Evolutionary conservation across 1,139 yeast species (phyloP).

Genomic region (Suhomyces yuchorum): DNA sequence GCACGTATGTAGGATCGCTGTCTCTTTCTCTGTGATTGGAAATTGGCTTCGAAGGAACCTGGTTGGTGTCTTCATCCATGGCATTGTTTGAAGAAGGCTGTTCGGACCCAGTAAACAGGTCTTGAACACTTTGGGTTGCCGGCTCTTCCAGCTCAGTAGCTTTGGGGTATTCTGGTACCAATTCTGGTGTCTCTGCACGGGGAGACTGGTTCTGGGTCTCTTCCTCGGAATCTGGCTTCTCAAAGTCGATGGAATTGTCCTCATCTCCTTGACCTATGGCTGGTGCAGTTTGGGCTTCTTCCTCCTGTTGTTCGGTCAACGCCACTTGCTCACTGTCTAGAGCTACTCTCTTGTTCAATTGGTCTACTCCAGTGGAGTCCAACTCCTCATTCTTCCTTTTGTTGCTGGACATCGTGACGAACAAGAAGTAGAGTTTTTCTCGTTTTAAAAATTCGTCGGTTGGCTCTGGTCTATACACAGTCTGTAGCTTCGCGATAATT

Average conservation of each 20-base stretch:
- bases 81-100: slow-evolving; percentile 2
- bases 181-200: background rate
- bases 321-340: slow-evolving; percentile 58
- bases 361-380: slow-evolving; percentile 31
- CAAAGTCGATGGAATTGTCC: slow-evolving; percentile 11
- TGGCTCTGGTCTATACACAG: background rate
- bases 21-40: slow-evolving; percentile 41
- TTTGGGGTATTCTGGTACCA: background rate
- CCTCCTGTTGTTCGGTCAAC: slow-evolving; percentile 36
- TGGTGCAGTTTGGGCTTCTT: slow-evolving; percentile 48
- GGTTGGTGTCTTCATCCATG: slow-evolving; percentile 10
- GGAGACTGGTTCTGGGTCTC: background rate
- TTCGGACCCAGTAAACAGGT: background rate
- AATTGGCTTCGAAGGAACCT: slow-evolving; percentile 20
- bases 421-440: slow-evolving; percentile 1
- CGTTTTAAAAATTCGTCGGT: slow-evolving; percentile 10
- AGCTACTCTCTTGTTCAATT: slow-evolving; percentile 64
- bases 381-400: slow-evolving; percentile 70
- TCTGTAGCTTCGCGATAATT: background rate
- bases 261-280: slow-evolving; percentile 24
- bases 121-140: background rate
- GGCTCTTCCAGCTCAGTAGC: background rate
- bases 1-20: slow-evolving; percentile 61
- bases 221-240: background rate
- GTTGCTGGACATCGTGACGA: slow-evolving; percentile 25